Percentiles rank a stretch among this genome's conserved stretches.
These are phyloP conservation scores for Diaporthe sp. DNA, from an alignment of 2,329 filamentous ascomycete species.

Conservation along the genomic window DNA sequence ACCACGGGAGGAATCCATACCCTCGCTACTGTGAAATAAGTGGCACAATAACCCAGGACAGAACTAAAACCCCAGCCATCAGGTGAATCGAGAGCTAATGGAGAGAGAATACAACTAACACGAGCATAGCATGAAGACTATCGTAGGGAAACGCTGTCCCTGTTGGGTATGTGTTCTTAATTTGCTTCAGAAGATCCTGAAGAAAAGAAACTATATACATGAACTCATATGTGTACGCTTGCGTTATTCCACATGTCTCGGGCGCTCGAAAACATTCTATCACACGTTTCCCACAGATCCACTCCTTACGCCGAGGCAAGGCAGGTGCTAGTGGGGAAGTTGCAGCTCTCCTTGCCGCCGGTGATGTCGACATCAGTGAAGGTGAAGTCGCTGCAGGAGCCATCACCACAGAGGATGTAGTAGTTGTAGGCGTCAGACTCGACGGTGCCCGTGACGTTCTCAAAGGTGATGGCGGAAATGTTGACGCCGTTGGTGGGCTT, in stretches of 20 bases:
- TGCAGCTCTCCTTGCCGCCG: conserved; percentile 52
- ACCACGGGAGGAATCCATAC: too few species aligned
- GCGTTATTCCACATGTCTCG: background rate
- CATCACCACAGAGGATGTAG: conserved; percentile 64
- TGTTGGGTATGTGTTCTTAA: background rate
- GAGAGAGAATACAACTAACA: too few species aligned
- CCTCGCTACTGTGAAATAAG: too few species aligned
- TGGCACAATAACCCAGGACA: too few species aligned
- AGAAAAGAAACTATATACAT: conserved; percentile 8
- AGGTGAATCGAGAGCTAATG: too few species aligned
- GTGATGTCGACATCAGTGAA: conserved; percentile 61
- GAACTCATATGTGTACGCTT: background rate
- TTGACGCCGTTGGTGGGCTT: conserved; percentile 60
- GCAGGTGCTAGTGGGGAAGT: conserved; percentile 33
- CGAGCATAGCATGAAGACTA: too few species aligned
- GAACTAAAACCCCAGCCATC: too few species aligned
- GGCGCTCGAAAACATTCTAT: background rate
- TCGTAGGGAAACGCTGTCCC: too few species aligned
- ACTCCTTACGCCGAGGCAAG: background rate
- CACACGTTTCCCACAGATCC: too few species aligned
- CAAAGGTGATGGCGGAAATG: conserved; percentile 60
- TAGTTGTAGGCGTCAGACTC: conserved; percentile 50
- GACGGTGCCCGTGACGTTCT: conserved; percentile 56
- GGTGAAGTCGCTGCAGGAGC: conserved; percentile 62
- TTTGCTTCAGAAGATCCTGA: background rate